These are phyloP conservation scores for Ceratobasidium theobromae DNA, from an alignment of 1,284 basidiomycete species.

Conservation along the genomic window DNA sequence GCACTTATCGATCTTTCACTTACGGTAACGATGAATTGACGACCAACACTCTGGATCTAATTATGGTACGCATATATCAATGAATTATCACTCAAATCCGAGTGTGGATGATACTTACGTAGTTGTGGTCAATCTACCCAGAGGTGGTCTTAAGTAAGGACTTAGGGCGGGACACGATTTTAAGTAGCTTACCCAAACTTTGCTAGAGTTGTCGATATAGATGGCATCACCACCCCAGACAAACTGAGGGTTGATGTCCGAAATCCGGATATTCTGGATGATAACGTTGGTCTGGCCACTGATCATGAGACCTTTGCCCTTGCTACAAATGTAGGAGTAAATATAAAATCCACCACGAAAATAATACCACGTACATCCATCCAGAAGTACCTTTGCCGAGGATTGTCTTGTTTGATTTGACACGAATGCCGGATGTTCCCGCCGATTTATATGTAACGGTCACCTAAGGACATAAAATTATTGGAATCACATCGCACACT, in stretches of 20 bases:
- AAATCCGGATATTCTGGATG: slow-evolving; percentile 3
- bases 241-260: background rate
- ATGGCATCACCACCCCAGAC: background rate
- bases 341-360: background rate
- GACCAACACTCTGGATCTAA: background rate
- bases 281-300: background rate
- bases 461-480: background rate
- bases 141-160: background rate
- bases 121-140: background rate
- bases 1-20: background rate
- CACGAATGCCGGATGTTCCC: background rate
- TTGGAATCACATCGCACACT: background rate
- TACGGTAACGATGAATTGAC: background rate
- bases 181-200: background rate
- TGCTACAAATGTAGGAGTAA: background rate
- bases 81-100: background rate
- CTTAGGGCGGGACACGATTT: background rate
- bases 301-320: background rate
- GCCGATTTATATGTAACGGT: background rate
- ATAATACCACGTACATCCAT: background rate
- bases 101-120: background rate
- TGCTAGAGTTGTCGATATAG: background rate
- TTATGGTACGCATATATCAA: background rate
- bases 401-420: background rate
- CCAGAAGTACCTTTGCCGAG: background rate